Percentiles rank a stretch among this genome's conserved stretches.
phyloP scores from a whole-genome alignment of 768 basidiomycete species.

The Xerocomellus amylosporus region DNA sequence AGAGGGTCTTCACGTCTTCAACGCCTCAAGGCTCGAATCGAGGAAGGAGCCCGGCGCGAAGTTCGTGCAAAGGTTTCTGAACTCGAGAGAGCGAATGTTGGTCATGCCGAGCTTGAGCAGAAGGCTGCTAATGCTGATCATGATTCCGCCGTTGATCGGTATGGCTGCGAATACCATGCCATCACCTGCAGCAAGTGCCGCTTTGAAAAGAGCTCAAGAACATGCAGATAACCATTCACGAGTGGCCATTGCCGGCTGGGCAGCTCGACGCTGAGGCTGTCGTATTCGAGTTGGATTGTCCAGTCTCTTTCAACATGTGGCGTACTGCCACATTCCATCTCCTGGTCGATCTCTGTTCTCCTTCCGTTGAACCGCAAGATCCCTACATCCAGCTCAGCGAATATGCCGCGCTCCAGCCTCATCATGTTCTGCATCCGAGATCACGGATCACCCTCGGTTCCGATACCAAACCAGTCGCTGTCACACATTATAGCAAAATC shows the following conservation, averaged over 20 bases:
- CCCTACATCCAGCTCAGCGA: conserved; percentile 14
- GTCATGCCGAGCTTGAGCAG: conserved; percentile 17
- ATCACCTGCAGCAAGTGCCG: conserved; percentile 31
- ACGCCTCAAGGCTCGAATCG: conserved; percentile 30
- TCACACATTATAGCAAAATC: conserved; percentile 10
- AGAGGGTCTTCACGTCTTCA: conserved; percentile 20
- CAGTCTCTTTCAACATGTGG: conserved; percentile 42
- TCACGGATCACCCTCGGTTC: conserved; percentile 24
- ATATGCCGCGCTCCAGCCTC: conserved; percentile 12
- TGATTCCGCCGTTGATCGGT: neutral
- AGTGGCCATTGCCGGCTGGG: conserved; percentile 45
- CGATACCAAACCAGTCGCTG: conserved; percentile 16
- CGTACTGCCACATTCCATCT: conserved; percentile 39
- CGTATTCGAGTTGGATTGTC: conserved; percentile 44
- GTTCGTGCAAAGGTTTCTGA: conserved; percentile 29
- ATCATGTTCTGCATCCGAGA: conserved; percentile 11
- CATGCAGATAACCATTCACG: conserved; percentile 37
- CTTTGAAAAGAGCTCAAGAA: conserved; percentile 13
- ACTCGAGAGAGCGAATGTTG: conserved; percentile 22
- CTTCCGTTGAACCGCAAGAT: neutral
- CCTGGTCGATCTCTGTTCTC: conserved; percentile 35
- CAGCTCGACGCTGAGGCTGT: conserved; percentile 23
- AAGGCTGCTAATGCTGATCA: conserved; percentile 9
- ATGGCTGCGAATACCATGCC: neutral
- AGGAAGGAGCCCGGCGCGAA: conserved; percentile 20